Conservation (phyloP, 2,329 filamentous ascomycete genomes). For the Pseudogymnoascus sp. region DNA sequence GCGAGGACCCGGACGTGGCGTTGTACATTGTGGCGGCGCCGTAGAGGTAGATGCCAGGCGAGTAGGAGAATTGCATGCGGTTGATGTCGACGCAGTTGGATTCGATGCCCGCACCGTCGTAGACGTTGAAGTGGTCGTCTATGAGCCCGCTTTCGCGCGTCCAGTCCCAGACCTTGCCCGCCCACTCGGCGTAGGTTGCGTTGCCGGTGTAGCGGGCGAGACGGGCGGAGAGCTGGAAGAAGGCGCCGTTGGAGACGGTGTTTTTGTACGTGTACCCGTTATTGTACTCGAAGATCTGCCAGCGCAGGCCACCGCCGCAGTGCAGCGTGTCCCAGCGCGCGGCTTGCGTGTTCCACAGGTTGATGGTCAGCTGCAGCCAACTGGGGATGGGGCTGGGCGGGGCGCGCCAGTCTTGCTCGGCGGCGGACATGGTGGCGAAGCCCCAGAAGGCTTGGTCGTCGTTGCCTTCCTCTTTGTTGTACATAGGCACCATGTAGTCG, state of each 20-base stretch:
- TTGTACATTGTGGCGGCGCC: conserved; percentile 58
- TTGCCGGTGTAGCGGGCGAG: conserved; percentile 63
- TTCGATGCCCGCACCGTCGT: conserved; percentile 49
- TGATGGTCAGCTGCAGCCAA: conserved; percentile 60
- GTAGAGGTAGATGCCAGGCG: conserved; percentile 56
- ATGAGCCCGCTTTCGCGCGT: conserved; percentile 48
- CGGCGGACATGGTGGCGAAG: conserved; percentile 57
- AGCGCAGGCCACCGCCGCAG: conserved; percentile 66
- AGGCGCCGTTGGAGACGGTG: conserved; percentile 69
- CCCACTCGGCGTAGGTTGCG: conserved; percentile 58
- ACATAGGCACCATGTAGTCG: conserved; percentile 51
- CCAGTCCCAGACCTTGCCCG: conserved; percentile 60
- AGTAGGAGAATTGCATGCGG: conserved; percentile 55
- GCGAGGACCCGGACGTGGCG: conserved; percentile 39
- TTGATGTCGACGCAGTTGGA: conserved; percentile 45
- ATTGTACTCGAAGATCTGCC: conserved; percentile 75
- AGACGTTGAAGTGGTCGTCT: conserved; percentile 45
- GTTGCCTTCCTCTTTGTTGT: conserved; percentile 57
- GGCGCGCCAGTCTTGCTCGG: conserved; percentile 59
- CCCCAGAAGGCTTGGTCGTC: conserved; percentile 72
- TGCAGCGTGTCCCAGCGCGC: conserved; percentile 59
- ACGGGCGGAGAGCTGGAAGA: conserved; percentile 73
- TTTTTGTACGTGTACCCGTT: conserved; percentile 80
- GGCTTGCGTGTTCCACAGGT: conserved; percentile 64
- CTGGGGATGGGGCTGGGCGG: conserved; percentile 39